Evolutionary conservation across 768 basidiomycete genomes (phyloP).

Genomic region (Tremella yokohamensis): DNA sequence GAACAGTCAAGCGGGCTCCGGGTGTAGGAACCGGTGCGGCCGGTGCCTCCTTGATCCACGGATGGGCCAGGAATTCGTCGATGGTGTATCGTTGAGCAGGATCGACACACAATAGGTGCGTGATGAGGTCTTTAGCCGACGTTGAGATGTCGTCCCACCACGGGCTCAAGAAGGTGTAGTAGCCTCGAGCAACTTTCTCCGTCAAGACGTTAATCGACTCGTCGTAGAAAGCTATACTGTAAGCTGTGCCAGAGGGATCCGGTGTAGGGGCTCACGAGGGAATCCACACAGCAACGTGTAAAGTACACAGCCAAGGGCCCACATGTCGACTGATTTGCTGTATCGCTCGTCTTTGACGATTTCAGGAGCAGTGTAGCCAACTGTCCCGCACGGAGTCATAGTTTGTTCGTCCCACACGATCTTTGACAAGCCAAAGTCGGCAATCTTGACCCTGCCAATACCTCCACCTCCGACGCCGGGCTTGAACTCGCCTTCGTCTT

Average conservation of each 20-base stretch:
- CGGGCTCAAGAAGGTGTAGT: constrained; percentile 96
- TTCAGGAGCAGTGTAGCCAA: constrained; percentile 98
- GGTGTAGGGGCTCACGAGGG: constrained; percentile 43
- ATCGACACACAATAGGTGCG: constrained; percentile 90
- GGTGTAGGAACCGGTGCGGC: constrained; percentile 54
- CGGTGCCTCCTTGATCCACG: constrained; percentile 72
- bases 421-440: constrained; percentile 95
- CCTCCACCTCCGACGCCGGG: constrained; percentile 92
- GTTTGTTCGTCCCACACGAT: constrained; percentile 99
- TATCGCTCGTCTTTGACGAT: constrained; percentile 90
- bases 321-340: constrained; percentile 86
- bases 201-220: constrained; percentile 97
- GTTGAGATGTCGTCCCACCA: constrained; percentile 97
- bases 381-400: constrained; percentile 99
- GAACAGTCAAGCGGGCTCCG: constrained; percentile 21
- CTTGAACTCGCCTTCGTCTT: constrained; percentile 94
- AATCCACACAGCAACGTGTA: constrained; percentile 98
- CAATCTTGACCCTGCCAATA: constrained; percentile 96
- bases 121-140: constrained; percentile 88
- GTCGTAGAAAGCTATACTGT: constrained; percentile 82
- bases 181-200: constrained; percentile 93
- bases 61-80: constrained; percentile 93
- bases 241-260: background rate
- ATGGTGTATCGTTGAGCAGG: constrained; percentile 94
- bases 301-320: constrained; percentile 98